Base-by-base conservation (phyloP, 2,329 filamentous ascomycete species). In the Coniochaeta sp. region DNA sequence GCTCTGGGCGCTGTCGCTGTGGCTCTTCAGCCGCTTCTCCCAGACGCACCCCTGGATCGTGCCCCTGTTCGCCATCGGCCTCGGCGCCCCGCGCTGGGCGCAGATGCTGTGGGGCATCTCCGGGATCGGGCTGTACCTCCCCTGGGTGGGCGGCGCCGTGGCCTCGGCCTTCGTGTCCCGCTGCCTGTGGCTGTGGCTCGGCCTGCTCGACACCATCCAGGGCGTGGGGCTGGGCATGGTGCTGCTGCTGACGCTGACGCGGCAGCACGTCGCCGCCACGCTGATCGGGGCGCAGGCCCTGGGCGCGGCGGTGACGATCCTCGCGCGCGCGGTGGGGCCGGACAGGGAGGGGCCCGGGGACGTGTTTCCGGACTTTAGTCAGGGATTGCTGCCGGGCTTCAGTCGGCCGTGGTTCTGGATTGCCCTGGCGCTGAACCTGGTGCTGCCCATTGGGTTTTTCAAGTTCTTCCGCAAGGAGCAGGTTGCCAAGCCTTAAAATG, bases 211-310 rank as follows among this genome's bases (percentile, higher is more conserved):
- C 65, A 79, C 83, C 10, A 73, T 89, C 7, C 86, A 89, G 69
- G 84, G 85, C 42, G 81, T 88, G 1, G 86, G 86, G 2, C 81
- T 89, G 59, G 86, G 86, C 59, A 89, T 88, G 85, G 83, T 89
- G 58, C 74, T 89, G 4, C 72, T 89, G 47, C 84, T 87, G 68
- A 88, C 85, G 0, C 71, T 87, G 64, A 88, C 86, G 1, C 75
- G 86, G 22, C 79, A 87, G 69, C 86, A 89, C 67, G 85, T 88
- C 60, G 78, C 82, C 59, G 86, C 85, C 64, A 83, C 84, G 0
- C 73, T 89, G 24, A 77, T 87, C 42, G 77, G 74, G 1, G 84
- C 85, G 3, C 86, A 89, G 71, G 79, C 87, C 9, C 68, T 89
- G 24, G 86, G 86, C 14, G 83, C 81, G 5, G 70, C 83, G 4